Base-by-base conservation (phyloP, 23 red algal species). In the Gracilaria domingensis region DNA sequence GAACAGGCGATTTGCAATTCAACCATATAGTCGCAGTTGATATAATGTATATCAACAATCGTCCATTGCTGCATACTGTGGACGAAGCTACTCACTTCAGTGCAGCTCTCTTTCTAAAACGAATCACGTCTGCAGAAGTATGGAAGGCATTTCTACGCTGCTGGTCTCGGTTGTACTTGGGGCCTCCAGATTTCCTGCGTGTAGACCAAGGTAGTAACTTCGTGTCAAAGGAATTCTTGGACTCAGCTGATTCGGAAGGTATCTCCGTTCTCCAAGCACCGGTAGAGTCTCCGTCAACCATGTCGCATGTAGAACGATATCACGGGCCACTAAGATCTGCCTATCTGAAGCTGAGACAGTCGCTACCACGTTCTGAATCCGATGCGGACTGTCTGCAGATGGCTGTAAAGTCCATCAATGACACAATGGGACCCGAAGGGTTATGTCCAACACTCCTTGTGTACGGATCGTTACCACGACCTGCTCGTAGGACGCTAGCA, bases 401-500 rank as follows among this genome's bases (percentile, higher is more conserved):
- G 7, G 84, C 84, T 4, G 67, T 88, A 0, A 50, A 58, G 2
- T 2, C 20, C 25, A 12, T 88, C 2, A 75, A 76, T 42, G 48
- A 62, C 67, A 88, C 64, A 1, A 32, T 88, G 5, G 84, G 67
- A 18, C 84, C 84, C 3, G 49, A 88, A 29, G 40, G 44, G 8
- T 12, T 88, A 2, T 88, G 84, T 36, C 84, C 64, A 59, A 88
- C 70, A 8, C 47, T 85, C 17, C 40, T 66, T 1, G 38, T 85
- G 9, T 85, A 4, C 34, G 58, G 82, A 18, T 24, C 59, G 8
- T 4, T 69, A 11, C 82, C 82, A 25, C 2, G 82, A 21, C 58
- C 82, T 5, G 82, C 59, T 6, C 4, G 59, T 0, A 35, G 13
- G 35, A 42, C 12, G 3, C 59, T 57, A 0, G n/a, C 60, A 4